Conservation (phyloP, 345 rosid species). For the Eucalyptus decipiens region DNA sequence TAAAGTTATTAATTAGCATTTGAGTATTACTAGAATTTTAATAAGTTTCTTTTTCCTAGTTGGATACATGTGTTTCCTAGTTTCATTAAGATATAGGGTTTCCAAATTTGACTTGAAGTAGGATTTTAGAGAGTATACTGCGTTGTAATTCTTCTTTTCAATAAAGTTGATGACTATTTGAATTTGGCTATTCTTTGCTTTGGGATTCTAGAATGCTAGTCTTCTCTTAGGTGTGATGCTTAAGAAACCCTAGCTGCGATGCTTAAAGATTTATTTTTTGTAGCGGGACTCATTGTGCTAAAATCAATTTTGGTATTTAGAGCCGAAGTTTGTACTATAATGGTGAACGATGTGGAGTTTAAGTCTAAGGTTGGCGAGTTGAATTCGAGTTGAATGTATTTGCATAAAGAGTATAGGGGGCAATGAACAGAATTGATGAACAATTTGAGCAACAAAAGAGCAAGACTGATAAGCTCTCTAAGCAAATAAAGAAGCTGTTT, state of each 20-base stretch:
- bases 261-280: neutral
- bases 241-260: neutral
- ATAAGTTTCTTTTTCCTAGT: neutral
- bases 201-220: neutral
- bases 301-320: neutral
- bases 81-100: neutral
- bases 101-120: neutral
- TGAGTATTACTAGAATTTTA: neutral
- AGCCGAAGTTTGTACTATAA: neutral
- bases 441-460: neutral
- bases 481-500: neutral
- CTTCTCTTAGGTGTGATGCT: neutral
- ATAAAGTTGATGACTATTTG: neutral
- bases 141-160: neutral
- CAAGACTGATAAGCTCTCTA: neutral
- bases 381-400: neutral
- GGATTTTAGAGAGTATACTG: neutral
- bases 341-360: neutral
- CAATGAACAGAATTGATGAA: neutral
- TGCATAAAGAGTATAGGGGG: neutral
- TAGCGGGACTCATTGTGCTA: neutral
- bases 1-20: neutral
- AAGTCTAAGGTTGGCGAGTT: neutral
- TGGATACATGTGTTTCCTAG: neutral
- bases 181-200: neutral